Conservation (phyloP, 225 moss, liverwort and hornwort species). For the Anthoceros angustus region DNA sequence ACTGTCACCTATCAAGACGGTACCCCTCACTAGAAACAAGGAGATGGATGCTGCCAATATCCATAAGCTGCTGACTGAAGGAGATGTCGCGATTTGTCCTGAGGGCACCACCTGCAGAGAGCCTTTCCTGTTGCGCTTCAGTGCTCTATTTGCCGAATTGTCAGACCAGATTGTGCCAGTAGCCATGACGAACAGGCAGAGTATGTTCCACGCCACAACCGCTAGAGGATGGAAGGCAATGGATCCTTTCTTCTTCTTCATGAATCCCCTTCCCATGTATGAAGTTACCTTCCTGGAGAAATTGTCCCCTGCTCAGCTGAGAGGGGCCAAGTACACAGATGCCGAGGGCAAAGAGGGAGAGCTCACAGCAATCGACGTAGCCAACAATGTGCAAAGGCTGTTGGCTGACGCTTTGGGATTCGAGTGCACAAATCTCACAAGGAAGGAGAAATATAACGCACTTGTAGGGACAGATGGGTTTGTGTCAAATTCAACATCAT, state of each 20-base stretch:
- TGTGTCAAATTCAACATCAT: not conserved
- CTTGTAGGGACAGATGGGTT: slow-evolving; percentile 43
- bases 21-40: slow-evolving; percentile 41
- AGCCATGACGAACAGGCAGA: slow-evolving; percentile 60
- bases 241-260: slow-evolving; percentile 82
- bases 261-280: slow-evolving; percentile 69
- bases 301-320: slow-evolving; percentile 20
- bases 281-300: slow-evolving; percentile 66
- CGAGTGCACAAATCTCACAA: slow-evolving; percentile 47
- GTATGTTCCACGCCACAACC: slow-evolving; percentile 74
- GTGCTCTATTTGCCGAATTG: slow-evolving; percentile 62
- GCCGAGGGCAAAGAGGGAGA: not conserved
- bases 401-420: slow-evolving; percentile 38
- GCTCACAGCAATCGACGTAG: slow-evolving; percentile 37
- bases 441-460: slow-evolving; percentile 42
- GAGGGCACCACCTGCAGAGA: slow-evolving; percentile 92
- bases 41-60: slow-evolving; percentile 41
- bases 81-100: slow-evolving; percentile 71
- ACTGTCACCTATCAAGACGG: slow-evolving; percentile 56
- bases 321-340: slow-evolving; percentile 1
- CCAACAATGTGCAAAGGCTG: slow-evolving; percentile 45
- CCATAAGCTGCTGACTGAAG: slow-evolving; percentile 42
- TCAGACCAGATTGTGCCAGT: slow-evolving; percentile 78
- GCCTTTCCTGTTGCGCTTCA: slow-evolving; percentile 62
- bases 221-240: slow-evolving; percentile 79